phyloP scores from a whole-genome alignment of 345 rosid genomes.

The Clausena lansium region DNA sequence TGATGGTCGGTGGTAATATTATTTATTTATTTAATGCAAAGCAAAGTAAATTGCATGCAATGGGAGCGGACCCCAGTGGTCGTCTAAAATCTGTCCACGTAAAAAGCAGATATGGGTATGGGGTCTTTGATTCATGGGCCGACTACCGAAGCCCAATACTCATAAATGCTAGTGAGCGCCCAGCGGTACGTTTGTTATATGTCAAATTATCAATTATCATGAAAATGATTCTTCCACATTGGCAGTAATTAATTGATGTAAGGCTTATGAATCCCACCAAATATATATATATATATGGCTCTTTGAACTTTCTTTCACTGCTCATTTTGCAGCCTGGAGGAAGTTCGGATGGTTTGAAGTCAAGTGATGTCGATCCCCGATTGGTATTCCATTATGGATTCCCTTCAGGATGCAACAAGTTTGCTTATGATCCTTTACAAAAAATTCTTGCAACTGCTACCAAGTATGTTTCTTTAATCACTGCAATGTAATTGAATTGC shows the following conservation, averaged over 20 bases:
- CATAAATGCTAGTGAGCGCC: too few relatives aligned
- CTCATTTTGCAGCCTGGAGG: constrained; percentile 58
- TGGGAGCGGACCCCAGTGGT: neutral
- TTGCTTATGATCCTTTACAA: constrained; percentile 69
- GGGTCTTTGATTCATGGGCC: neutral
- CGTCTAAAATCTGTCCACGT: neutral
- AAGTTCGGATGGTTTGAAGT: constrained; percentile 50
- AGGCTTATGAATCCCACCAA: too few relatives aligned
- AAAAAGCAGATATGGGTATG: neutral
- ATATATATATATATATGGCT: neutral
- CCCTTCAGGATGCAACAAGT: constrained; percentile 63
- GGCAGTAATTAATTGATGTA: too few relatives aligned
- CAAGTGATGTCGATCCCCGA: constrained; percentile 78
- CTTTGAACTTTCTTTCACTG: neutral
- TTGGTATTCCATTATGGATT: constrained; percentile 77
- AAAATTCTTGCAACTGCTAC: constrained; percentile 74
- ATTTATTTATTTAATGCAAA: neutral
- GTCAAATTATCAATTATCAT: too few relatives aligned
- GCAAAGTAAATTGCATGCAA: neutral
- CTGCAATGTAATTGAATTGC: neutral
- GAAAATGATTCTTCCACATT: too few relatives aligned
- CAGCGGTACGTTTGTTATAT: too few relatives aligned
- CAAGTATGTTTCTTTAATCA: constrained; percentile 36
- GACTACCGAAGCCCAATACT: constrained; percentile 4
- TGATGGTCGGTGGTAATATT: constrained; percentile 39